phyloP scores from a whole-genome alignment of 2,329 filamentous ascomycete genomes.

The Ceratocystis cacaofunesta region DNA sequence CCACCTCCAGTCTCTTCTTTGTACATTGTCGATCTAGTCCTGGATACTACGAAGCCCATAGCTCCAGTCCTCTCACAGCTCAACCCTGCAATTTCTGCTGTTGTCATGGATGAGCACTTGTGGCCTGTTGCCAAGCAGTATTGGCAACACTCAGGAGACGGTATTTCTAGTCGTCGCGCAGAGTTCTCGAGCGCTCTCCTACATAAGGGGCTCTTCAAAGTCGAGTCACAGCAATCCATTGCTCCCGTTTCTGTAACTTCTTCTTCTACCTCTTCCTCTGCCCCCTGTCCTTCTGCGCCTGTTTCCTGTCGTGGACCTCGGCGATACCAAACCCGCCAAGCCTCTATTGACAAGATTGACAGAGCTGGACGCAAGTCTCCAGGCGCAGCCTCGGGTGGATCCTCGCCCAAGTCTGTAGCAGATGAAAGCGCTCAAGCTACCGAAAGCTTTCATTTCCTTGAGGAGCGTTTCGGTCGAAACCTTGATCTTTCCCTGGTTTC shows the following conservation, averaged over 20 bases:
- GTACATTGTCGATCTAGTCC: slow-evolving; percentile 42
- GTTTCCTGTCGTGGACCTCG: slow-evolving; percentile 29
- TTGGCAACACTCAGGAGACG: slow-evolving; percentile 93
- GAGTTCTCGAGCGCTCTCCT: slow-evolving; percentile 75
- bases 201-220: slow-evolving; percentile 44
- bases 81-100: slow-evolving; percentile 48
- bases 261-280: slow-evolving; percentile 21
- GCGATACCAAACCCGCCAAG: slow-evolving; percentile 20
- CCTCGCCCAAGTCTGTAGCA: slow-evolving; percentile 18
- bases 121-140: slow-evolving; percentile 76
- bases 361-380: slow-evolving; percentile 6
- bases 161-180: slow-evolving; percentile 76
- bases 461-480: slow-evolving; percentile 88
- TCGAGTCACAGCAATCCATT: slow-evolving; percentile 9
- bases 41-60: slow-evolving; percentile 40
- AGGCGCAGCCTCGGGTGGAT: slow-evolving; percentile 10
- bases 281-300: slow-evolving; percentile 15
- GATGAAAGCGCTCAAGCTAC: slow-evolving; percentile 23
- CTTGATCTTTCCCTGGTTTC: slow-evolving; percentile 64
- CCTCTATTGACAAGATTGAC: slow-evolving; percentile 12
- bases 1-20: slow-evolving; percentile 35
- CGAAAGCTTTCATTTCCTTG: slow-evolving; percentile 70
- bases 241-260: not conserved
- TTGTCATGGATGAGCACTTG: slow-evolving; percentile 53
- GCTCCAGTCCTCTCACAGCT: slow-evolving; percentile 39